Evolutionary conservation across 192 early-diverging fungal genomes (phyloP), one percentile per base, ranked within the genome.

Genomic region (Rhizoclosmatium sp.): DNA sequence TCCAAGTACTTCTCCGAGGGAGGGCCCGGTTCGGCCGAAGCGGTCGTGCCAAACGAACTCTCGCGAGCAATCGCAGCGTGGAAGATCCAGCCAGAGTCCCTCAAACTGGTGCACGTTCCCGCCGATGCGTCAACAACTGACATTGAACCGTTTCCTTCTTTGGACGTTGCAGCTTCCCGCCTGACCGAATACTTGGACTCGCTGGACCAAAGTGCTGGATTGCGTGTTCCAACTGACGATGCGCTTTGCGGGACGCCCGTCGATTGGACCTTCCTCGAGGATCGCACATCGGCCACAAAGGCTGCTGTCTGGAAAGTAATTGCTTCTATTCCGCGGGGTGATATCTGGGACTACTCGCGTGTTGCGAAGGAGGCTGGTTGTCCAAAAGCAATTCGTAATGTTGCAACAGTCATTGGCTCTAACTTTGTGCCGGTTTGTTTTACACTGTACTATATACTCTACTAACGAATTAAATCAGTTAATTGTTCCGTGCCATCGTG

Each of bases 401-500:
- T 64, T 9, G 73, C 73, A 12, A 45, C 56, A 21, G 73, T 44
- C n/a, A 51, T 75, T 2, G 73, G 59, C 16, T 7, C 14, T 4
- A 75, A 75, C 45, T 31, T 45, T 10, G 73, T 64, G 19, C 73
- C 73, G 31, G 59, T 75, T 0, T 31, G 31, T 31, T 31, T 31
- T 31, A 31, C 31, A 31, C 31, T 31, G 31, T 31, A 31, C 31
- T 31, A 31, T 31, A 31, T 0, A 31, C 31, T 31, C 31, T 31
- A 31, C 31, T 31, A 31, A 31, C 31, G 31, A 31, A 31, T 31
- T 31, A 31, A 31, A 31, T 31, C 31, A 31, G 31, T 31, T 31
- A 45, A 14, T 75, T 64, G 60, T 75, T 19, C 73, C 73, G 2
- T 75, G 73, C 45, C 73, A 75, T 47, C 56, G 73, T 2, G 73